Evolutionary conservation across 2,329 filamentous ascomycete genomes (phyloP), one percentile per base, ranked within the genome.

Genomic region (Ascochyta koolunga): DNA sequence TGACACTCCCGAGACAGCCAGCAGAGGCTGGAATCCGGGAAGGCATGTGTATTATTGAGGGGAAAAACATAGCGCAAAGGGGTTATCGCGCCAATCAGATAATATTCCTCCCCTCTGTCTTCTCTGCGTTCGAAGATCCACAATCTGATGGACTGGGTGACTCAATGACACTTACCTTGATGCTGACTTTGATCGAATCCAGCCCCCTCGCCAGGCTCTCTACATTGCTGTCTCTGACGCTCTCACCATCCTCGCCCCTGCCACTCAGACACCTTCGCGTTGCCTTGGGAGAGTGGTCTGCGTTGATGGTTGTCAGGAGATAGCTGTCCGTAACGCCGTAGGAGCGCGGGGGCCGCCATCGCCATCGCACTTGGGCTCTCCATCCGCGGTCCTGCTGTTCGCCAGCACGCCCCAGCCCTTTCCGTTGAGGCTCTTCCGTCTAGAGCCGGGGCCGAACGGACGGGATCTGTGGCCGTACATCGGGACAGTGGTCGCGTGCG

Each of bases 391-490:
- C 5, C 52, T 49, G 15, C 43, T 50, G 4, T 51, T 58, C 4
- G 21, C 41, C 19, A 64, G 41, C 4, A 40, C 38, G 4, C 45
- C 45, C 51, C 56, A 61, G 5, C 46, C 57, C 27, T 56, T 60
- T 10, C 31, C 46, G 19, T 45, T 43, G 5, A 21, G 43, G 6
- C 56, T 55, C n/a, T 53, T 48, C 5, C 54, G 57, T 10, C 48
- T 40, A 16, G 60, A 62, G 16, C 67, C 66, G 1, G 48, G 32
- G 13, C 58, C 67, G 16, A 66, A 67, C 1, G 59, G 52, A 0
- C 45, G 44, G 0, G 19, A 29, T 2, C 35, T 27, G 18, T 49
- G 44, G 3, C 38, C 29, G 27, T 66, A 62, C 7, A 57, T 57
- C 1, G 59, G 51, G 2, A 47, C 44, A 1, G 43, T 32, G 0